Conservation (phyloP, 2,329 filamentous ascomycete species). For the Dactylonectria macrodidyma region DNA sequence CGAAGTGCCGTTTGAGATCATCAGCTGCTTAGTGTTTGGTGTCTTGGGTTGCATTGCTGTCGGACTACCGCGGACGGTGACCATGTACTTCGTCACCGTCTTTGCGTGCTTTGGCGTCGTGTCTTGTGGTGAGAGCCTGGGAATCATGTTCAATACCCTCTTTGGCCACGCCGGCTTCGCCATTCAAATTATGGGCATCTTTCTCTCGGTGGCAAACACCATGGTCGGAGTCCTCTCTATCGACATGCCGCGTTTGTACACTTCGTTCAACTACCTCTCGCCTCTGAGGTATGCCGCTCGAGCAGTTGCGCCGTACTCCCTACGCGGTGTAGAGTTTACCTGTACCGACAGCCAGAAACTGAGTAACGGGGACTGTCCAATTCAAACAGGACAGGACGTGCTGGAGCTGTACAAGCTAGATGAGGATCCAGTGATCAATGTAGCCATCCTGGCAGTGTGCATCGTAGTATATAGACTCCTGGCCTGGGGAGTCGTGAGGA, state of each 20-base stretch:
- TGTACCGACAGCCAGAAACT: conserved; percentile 74
- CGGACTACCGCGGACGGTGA: conserved; percentile 73
- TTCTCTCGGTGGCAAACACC: conserved; percentile 79
- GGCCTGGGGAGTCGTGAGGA: conserved; percentile 71
- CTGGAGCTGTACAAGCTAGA: conserved; percentile 77
- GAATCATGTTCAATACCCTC: conserved; percentile 86
- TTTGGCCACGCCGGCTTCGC: conserved; percentile 83
- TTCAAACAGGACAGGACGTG: conserved; percentile 77
- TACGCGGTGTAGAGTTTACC: conserved; percentile 73
- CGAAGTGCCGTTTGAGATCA: conserved; percentile 80
- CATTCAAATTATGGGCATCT: conserved; percentile 78
- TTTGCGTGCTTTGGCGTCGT: conserved; percentile 83
- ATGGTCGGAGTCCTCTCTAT: conserved; percentile 82
- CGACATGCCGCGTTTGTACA: conserved; percentile 75
- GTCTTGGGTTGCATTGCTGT: conserved; percentile 75
- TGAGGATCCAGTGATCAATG: conserved; percentile 71
- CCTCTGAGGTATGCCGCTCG: conserved; percentile 80
- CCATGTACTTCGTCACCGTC: conserved; percentile 77
- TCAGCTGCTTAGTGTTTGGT: conserved; percentile 76
- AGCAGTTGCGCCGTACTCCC: conserved; percentile 76
- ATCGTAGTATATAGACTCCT: conserved; percentile 76
- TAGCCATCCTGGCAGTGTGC: conserved; percentile 74
- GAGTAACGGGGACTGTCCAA: conserved; percentile 73
- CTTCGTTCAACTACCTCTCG: conserved; percentile 79
- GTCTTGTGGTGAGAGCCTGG: conserved; percentile 81